Evolutionary conservation across 495 filamentous ascomycete species (phyloP), one percentile per base, ranked within the genome.

Genomic region (Podospora comata): DNA sequence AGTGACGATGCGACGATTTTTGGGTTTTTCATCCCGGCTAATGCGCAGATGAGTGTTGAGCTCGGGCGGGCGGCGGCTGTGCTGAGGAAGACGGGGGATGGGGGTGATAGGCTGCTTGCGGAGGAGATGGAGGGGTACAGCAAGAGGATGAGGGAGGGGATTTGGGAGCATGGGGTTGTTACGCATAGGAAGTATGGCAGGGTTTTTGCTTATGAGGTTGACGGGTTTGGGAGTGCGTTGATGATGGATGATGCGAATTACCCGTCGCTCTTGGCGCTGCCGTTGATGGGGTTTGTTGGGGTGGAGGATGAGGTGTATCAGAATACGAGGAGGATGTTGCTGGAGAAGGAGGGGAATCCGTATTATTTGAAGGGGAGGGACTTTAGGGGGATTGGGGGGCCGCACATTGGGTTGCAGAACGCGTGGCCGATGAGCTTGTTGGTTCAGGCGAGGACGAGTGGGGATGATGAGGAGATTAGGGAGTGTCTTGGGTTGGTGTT

Each of bases 171-270:
- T 72, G 95, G 91, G n/a, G 89, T 97, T 15, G 90, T 98, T n/a
- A 78, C 81, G 3, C 93, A 97, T 73, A 85, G 89, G 70, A 89
- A 85, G 56, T 97, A 89, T 70, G 96, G 96, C 32, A 81, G 90
- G 23, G 95, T 99, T 4, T 99, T 97, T 76, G 95, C 95, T 5
- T 99, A 90, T 75, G 95, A 99, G 78, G 92, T 98, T 16, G 95
- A 99, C 75, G 95, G 95, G 1, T 99, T 95, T 72, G 96, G 95
- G 60, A 93, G 91, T 15, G 84, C 87, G 4, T 91, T 97, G 62
- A 77, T 99, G 34, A 98, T 99, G 95, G 95, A 99, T 71, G 95
- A 99, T 76, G 95, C 95, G 15, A 99, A 99, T 71, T 86, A 98
- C 53, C 95, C 95, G 1, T 97, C 93, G 0, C 80, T 99, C 11